Percentiles rank a stretch among this genome's conserved stretches.
These are phyloP conservation scores for Coffea canephora DNA, from an alignment of 257 asterid species.

Conservation along the genomic window DNA sequence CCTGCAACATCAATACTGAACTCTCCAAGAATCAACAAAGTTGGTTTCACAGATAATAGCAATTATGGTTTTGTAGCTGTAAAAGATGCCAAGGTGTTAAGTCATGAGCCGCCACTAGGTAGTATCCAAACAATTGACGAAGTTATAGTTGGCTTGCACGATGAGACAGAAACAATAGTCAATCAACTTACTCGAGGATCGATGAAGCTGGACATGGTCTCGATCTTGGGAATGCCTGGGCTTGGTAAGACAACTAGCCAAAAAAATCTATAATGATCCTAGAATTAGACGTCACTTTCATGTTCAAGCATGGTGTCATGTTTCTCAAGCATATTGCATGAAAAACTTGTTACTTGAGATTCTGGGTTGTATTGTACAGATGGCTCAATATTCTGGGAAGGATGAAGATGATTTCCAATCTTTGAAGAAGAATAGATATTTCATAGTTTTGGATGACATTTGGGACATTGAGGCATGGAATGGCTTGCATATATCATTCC, in stretches of 20 bases:
- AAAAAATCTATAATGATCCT: not conserved
- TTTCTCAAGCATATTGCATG: not conserved
- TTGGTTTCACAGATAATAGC: not conserved
- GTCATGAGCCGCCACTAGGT: not conserved
- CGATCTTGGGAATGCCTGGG: constrained; percentile 5
- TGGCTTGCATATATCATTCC: not conserved
- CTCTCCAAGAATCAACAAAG: not conserved
- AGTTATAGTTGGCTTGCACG: not conserved
- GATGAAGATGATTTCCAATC: not conserved
- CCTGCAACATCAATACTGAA: not conserved
- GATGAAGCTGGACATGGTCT: not conserved
- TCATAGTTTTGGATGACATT: constrained; percentile 11
- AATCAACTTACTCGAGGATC: not conserved
- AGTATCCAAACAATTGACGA: not conserved
- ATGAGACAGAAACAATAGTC: not conserved
- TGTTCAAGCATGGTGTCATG: not conserved
- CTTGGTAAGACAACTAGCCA: constrained; percentile 12
- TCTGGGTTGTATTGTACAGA: not conserved
- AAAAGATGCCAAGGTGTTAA: no score
- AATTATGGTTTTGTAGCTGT: no score
- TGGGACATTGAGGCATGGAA: constrained; percentile 13
- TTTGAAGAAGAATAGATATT: not conserved
- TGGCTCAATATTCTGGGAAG: not conserved
- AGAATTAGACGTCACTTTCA: not conserved
- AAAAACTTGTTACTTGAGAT: not conserved